Base-by-base conservation (phyloP, 1,284 basidiomycete species). In the Fomitopsis palustris region DNA sequence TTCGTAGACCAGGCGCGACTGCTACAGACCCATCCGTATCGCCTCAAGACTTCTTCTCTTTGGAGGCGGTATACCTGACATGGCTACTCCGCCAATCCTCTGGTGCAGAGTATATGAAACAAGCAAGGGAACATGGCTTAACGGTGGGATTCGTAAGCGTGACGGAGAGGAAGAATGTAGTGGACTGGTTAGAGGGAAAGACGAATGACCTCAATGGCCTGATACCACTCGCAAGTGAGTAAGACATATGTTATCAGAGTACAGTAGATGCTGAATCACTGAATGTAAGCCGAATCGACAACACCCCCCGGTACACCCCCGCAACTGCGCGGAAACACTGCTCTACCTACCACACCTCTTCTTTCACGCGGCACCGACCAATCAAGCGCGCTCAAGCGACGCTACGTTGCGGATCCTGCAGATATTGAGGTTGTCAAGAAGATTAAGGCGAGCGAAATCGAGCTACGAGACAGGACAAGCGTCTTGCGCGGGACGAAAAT, bases 361-460 rank as follows among this genome's bases (percentile, higher is more conserved):
- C 64, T 70, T 19, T 67, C 66, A 33, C 70, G 73, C 12, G 60
- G 68, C 37, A 64, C 71, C 27, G 68, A 79, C 1, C 74, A 79
- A 21, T 70, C 78, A 0, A 70, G 77, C 17, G 79, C 85, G 6
- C 81, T 85, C 9, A 95, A 94, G 73, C 80, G 90, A 56, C 83
- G 87, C 53, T 95, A 96, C 69, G 84, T 92, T 21, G 79, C 90
- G 0, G 90, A 97, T 71, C 66, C 80, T 1, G 81, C 83, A 21
- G 95, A 97, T 70, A 75, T 86, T 1, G 93, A 95, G 55, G 81
- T 88, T 23, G 94, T 96, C 59, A 95, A 94, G 75, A 87, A 83
- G 67, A 90, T 94, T 61, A 87, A 81, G 68, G 77, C 80, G 63
- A 84, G 83, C 53, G 90, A 92, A 67, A 78, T 91, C 8, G 90